A percentile compares a stretch with the other conserved stretches of the same genome.
phyloP scores from a whole-genome alignment of 2,329 filamentous ascomycete genomes.

The Verticillium dahliae region DNA sequence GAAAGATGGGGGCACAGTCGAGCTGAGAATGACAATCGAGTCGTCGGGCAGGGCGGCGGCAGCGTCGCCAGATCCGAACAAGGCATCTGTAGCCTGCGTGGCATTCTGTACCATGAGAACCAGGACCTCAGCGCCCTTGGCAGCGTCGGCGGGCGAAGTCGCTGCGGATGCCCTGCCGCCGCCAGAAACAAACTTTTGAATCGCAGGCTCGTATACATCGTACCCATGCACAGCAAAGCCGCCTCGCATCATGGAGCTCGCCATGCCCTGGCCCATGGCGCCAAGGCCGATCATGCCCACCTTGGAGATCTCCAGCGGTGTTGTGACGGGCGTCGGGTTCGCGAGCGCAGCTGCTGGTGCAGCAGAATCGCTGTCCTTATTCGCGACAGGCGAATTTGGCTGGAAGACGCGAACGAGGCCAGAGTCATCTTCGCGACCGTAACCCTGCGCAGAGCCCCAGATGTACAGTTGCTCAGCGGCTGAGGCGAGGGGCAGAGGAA shows the following conservation, averaged over 20 bases:
- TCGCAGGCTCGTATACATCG: slow-evolving; percentile 21
- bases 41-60: slow-evolving; percentile 17
- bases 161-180: slow-evolving; percentile 16
- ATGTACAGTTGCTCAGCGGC: slow-evolving; percentile 25
- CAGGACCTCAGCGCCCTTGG: slow-evolving; percentile 19
- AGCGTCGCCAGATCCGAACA: slow-evolving; percentile 22
- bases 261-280: slow-evolving; percentile 80
- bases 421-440: slow-evolving; percentile 20
- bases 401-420: slow-evolving; percentile 19
- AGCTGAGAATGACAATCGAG: slow-evolving; percentile 25
- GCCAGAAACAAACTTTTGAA: slow-evolving; percentile 20
- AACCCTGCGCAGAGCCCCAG: slow-evolving; percentile 17
- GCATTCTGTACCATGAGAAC: slow-evolving; percentile 29
- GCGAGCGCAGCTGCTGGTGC: neutral
- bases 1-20: slow-evolving; percentile 27
- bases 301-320: slow-evolving; percentile 18
- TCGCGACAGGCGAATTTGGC: slow-evolving; percentile 10
- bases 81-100: slow-evolving; percentile 21
- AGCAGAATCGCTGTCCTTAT: slow-evolving; percentile 3
- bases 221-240: slow-evolving; percentile 44
- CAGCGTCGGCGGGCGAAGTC: slow-evolving; percentile 19
- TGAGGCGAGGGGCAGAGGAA: slow-evolving; percentile 27
- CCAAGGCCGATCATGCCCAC: slow-evolving; percentile 64
- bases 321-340: slow-evolving; percentile 12
- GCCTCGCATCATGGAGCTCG: slow-evolving; percentile 61